phyloP scores from a whole-genome alignment of 495 filamentous ascomycete genomes.

The Talaromyces wortmannii region DNA sequence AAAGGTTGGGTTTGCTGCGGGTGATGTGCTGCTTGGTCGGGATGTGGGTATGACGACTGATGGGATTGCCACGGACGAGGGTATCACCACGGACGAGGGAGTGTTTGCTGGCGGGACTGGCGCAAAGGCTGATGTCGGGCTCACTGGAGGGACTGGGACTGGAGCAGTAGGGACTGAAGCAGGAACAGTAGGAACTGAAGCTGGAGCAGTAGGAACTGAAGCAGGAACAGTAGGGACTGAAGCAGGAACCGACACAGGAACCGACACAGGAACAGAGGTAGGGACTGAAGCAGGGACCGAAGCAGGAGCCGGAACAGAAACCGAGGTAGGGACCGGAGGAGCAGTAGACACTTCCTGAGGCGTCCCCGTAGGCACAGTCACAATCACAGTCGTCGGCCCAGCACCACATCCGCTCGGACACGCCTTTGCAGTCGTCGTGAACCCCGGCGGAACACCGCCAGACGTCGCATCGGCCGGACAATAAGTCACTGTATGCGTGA shows the following conservation, averaged over 20 bases:
- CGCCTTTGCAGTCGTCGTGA: slow-evolving; percentile 3
- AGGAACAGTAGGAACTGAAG: too few relatives aligned
- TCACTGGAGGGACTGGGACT: too few relatives aligned
- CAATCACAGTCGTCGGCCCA: neutral
- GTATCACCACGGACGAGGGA: too few relatives aligned
- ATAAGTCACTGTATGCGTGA: slow-evolving; percentile 5
- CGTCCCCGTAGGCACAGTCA: neutral
- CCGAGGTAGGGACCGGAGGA: neutral
- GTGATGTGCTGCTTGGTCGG: too few relatives aligned
- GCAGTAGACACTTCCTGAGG: neutral
- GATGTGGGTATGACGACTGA: too few relatives aligned
- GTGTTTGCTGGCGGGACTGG: too few relatives aligned
- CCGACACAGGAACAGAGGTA: too few relatives aligned
- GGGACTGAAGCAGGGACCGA: neutral
- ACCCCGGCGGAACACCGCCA: neutral
- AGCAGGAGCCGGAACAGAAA: neutral
- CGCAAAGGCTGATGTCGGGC: too few relatives aligned
- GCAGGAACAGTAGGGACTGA: slow-evolving; percentile 5
- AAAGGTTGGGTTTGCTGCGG: too few relatives aligned
- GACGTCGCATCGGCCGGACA: neutral
- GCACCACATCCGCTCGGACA: neutral
- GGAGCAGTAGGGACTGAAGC: slow-evolving; percentile 2
- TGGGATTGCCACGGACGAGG: too few relatives aligned
- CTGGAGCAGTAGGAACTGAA: neutral
- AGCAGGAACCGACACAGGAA: too few relatives aligned